A percentile compares a stretch with the other conserved stretches of the same genome.
phyloP scores from a whole-genome alignment of 805 yeast species.

The Candida glaebosa region DNA sequence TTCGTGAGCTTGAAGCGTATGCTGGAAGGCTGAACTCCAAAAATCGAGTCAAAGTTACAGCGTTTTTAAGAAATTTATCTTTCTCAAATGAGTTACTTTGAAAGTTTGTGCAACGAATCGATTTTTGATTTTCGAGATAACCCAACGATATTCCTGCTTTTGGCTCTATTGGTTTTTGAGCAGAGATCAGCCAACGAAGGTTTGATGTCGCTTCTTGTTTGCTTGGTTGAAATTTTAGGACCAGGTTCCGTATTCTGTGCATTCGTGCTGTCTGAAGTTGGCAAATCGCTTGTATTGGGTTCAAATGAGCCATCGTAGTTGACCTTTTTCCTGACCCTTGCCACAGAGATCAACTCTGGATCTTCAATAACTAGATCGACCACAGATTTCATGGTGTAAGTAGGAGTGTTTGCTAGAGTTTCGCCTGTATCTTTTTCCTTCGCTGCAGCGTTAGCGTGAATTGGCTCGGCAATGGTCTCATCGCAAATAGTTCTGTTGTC shows the following conservation, averaged over 20 bases:
- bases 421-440: neutral
- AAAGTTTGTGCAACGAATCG: constrained; percentile 22
- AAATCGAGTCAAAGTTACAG: too few species aligned
- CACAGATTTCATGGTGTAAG: neutral
- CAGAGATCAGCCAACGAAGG: constrained; percentile 14
- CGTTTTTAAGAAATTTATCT: neutral
- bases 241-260: neutral
- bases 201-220: constrained; percentile 6
- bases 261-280: neutral
- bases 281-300: neutral
- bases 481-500: too few species aligned
- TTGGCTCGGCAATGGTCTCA: too few species aligned
- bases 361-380: neutral
- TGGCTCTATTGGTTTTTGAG: constrained; percentile 11
- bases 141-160: constrained; percentile 19
- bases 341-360: neutral
- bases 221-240: neutral
- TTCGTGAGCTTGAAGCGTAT: too few species aligned
- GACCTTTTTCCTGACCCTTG: neutral
- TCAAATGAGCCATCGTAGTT: neutral
- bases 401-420: neutral
- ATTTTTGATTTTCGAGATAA: constrained; percentile 20
- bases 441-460: neutral
- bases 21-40: too few species aligned
- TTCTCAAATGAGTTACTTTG: constrained; percentile 5